Base-by-base conservation (phyloP, 768 basidiomycete genomes). In the Rhodotorula babjevae region DNA sequence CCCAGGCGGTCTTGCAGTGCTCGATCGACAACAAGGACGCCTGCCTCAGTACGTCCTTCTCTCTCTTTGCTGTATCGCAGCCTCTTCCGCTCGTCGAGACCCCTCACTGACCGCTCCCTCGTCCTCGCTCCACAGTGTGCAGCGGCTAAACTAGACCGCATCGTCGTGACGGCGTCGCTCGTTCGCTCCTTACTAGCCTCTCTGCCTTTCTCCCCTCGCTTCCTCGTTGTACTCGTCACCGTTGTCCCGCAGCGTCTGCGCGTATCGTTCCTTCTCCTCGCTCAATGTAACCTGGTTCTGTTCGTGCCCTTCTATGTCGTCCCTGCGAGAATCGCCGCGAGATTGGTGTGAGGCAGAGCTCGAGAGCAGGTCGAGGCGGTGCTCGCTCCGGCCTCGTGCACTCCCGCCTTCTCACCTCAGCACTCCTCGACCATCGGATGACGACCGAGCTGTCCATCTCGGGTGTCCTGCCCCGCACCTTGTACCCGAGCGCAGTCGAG, bases 1-100 rank as follows among this genome's bases (percentile, higher is more conserved):
- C 90, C 80, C 88, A 90, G 70, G 93, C 88, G 11, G 88, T 89
- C 82, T 81, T 93, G 68, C 81, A 86, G 80, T 95, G 93, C 79
- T 91, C 90, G 73, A 77, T 95, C 36, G 92, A 94, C 81, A 95
- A 95, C 82, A 93, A 93, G 84, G 93, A 95, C 66, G 91, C 90
- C 2, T 95, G 92, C 79, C 77, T 93, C 80, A 93, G 93, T 91
- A 93, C 91, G 44, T 42, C 25, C 29, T 21, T 16, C 52, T 25
- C 15, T 27, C 23, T 1, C 8, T 18, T n/a, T n/a, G n/a, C n/a
- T n/a, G n/a, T n/a, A n/a, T n/a, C 3, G 33, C 14, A 11, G 1
- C 33, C 36, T 31, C 19, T 18, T 31, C 31, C 21, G 21, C 44
- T 46, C 6, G 4, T 31, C 44, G 16, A 14, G 11, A 2, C 5